Percentiles rank a stretch among this genome's conserved stretches.
Conservation (phyloP, 2,329 filamentous ascomycete genomes). For the Colletotrichum destructivum region DNA sequence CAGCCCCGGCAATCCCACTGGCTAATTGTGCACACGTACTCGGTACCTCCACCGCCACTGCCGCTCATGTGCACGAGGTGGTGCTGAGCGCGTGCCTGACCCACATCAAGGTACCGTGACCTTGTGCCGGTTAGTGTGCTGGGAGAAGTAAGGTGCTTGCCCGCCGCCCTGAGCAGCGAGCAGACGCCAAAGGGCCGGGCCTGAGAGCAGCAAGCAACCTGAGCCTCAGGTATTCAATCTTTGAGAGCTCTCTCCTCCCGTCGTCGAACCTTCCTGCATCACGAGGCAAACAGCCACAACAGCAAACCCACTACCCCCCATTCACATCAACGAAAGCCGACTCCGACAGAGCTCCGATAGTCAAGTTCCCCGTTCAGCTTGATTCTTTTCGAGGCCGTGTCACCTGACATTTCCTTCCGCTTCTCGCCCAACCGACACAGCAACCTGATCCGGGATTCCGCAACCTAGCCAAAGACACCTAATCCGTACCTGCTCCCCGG, state of each 20-base stretch:
- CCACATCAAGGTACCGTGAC: constrained; percentile 31
- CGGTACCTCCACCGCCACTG: constrained; percentile 43
- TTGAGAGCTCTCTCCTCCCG: constrained; percentile 46
- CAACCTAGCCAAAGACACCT: constrained; percentile 33
- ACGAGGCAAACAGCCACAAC: constrained; percentile 43
- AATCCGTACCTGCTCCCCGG: constrained; percentile 25
- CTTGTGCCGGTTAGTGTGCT: constrained; percentile 4
- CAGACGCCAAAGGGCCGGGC: constrained; percentile 25
- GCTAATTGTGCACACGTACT: constrained; percentile 28
- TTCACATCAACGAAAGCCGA: constrained; percentile 32
- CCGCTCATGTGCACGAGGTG: background rate
- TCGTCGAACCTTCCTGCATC: constrained; percentile 51
- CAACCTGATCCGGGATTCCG: constrained; percentile 16
- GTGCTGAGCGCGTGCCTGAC: background rate
- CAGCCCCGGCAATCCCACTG: constrained; percentile 37
- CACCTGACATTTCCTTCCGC: constrained; percentile 25
- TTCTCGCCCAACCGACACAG: constrained; percentile 4
- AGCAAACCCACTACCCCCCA: constrained; percentile 16
- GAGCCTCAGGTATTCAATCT: constrained; percentile 45
- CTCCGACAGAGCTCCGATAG: constrained; percentile 24
- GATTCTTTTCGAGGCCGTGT: constrained; percentile 7
- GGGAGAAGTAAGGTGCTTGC: constrained; percentile 11
- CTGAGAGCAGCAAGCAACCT: constrained; percentile 28
- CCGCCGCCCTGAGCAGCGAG: constrained; percentile 3
- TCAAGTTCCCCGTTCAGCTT: background rate